phyloP scores from a whole-genome alignment of 306 rosid species.

The Vachellia pachyceras region DNA sequence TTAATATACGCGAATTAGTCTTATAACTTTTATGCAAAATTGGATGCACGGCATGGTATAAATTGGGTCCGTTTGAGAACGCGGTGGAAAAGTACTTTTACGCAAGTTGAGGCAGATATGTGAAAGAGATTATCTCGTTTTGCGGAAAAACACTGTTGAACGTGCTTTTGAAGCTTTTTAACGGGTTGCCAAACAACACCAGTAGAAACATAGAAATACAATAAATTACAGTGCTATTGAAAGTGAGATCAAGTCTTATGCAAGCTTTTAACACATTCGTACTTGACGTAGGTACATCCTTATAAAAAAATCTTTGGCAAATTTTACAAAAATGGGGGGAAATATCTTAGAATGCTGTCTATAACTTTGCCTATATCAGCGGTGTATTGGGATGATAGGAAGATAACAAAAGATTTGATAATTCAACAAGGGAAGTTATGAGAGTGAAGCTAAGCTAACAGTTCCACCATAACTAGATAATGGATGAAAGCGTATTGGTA shows the following conservation, averaged over 20 bases:
- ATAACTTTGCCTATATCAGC: constrained; percentile 23
- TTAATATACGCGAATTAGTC: too few species aligned
- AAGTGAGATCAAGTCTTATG: neutral
- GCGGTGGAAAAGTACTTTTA: too few species aligned
- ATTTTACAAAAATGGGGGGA: constrained; percentile 5
- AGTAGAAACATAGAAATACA: neutral
- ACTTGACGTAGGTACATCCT: neutral
- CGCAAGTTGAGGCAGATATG: too few species aligned
- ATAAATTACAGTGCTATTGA: neutral
- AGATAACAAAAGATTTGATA: too few species aligned
- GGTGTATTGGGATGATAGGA: constrained; percentile 16
- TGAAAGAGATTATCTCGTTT: too few species aligned
- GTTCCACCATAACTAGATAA: constrained; percentile 37
- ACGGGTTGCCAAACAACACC: too few species aligned
- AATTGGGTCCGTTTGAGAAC: too few species aligned
- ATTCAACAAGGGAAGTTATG: constrained; percentile 22
- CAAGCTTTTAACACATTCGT: neutral
- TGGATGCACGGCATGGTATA: too few species aligned
- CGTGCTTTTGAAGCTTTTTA: too few species aligned
- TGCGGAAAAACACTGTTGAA: too few species aligned
- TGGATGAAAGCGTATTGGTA: constrained; percentile 38
- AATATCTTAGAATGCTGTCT: neutral
- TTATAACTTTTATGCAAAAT: too few species aligned
- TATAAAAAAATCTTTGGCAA: neutral
- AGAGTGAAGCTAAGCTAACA: constrained; percentile 15